Evolutionary conservation across 73 alveolate species (phyloP).

Genomic region (Breviolum minutum): DNA sequence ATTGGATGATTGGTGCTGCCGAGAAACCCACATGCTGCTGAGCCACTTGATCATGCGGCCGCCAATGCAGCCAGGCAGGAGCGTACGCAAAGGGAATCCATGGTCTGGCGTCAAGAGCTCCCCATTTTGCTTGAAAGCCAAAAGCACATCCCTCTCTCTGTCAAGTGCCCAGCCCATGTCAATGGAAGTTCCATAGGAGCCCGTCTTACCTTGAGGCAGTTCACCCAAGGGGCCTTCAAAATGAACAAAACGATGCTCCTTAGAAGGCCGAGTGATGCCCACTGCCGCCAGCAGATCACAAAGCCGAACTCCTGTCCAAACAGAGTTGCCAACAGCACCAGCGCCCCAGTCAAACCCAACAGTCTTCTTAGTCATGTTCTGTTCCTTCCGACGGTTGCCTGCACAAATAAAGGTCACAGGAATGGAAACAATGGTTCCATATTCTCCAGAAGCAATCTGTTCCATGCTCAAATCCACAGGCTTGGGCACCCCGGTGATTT

Average conservation of each 20-base stretch:
- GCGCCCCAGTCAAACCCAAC: constrained; percentile 96
- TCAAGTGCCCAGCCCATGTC: constrained; percentile 95
- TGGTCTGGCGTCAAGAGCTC: constrained; percentile 96
- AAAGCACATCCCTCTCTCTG: constrained; percentile 95
- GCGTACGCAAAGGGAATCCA: constrained; percentile 96
- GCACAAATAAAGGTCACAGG: constrained; percentile 96
- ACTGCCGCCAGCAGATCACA: constrained; percentile 95
- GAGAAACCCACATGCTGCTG: constrained; percentile 53
- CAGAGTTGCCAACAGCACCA: constrained; percentile 96
- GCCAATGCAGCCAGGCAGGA: constrained; percentile 96
- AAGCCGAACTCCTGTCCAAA: constrained; percentile 96
- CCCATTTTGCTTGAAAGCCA: constrained; percentile 96
- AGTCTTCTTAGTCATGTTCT: constrained; percentile 85
- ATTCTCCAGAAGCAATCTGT: constrained; percentile 18
- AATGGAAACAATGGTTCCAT: constrained; percentile 31
- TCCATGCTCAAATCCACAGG: constrained; percentile 43
- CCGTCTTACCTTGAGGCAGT: constrained; percentile 95
- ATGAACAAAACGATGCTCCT: constrained; percentile 94
- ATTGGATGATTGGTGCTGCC: neutral
- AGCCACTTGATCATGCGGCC: constrained; percentile 97
- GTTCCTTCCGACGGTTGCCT: constrained; percentile 96
- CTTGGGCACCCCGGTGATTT: constrained; percentile 36
- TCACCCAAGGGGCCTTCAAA: constrained; percentile 95
- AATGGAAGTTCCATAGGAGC: constrained; percentile 94
- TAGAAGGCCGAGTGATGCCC: constrained; percentile 88